Conservation (phyloP, 768 basidiomycete genomes). For the Termitomyces sp. region DNA sequence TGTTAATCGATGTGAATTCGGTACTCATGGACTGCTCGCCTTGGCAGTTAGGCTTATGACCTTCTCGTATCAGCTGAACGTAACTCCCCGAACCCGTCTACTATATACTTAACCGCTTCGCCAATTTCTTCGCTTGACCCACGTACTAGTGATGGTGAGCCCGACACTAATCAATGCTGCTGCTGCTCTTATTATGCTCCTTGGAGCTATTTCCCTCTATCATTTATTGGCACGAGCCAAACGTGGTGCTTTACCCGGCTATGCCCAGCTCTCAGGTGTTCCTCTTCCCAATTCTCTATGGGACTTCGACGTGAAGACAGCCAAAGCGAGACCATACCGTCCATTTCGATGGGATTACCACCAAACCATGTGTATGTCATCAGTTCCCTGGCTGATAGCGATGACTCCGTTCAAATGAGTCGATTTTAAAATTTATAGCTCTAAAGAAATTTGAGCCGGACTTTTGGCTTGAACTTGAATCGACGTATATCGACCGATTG, state of each 20-base stretch:
- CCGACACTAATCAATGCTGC: not conserved
- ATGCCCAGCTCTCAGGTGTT: conserved; percentile 39
- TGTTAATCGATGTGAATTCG: no score
- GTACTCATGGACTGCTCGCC: no score
- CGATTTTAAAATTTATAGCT: conserved; percentile 23
- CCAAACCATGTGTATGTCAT: conserved; percentile 50
- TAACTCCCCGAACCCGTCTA: no score
- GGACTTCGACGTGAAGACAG: conserved; percentile 38
- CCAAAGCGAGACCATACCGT: conserved; percentile 48
- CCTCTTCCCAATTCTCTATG: conserved; percentile 36
- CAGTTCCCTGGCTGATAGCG: not conserved
- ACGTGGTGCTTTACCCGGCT: conserved; percentile 23
- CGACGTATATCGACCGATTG: conserved; percentile 43
- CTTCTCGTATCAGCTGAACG: no score
- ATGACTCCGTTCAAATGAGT: not conserved
- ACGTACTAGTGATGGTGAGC: not conserved
- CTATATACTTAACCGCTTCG: not conserved
- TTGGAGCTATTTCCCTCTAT: not conserved
- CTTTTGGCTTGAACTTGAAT: conserved; percentile 56
- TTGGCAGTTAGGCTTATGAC: no score
- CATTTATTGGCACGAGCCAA: not conserved
- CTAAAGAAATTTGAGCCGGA: conserved; percentile 47
- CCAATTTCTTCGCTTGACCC: not conserved
- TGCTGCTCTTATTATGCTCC: not conserved
- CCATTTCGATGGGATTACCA: conserved; percentile 55